Conservation (phyloP, 305 asterid genomes). For the Withania somnifera region DNA sequence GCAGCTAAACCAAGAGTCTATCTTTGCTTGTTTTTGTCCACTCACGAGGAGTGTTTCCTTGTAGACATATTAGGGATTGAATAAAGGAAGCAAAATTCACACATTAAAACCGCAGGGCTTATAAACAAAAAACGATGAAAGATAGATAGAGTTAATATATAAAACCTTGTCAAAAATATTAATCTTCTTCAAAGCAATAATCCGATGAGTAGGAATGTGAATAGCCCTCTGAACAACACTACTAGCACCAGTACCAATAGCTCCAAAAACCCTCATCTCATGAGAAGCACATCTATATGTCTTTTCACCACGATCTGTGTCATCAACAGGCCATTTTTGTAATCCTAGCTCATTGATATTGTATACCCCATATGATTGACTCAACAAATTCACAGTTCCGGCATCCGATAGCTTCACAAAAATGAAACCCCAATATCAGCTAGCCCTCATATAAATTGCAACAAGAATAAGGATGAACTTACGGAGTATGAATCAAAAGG, state of each 20-base stretch:
- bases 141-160: too few species aligned
- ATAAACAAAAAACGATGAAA: not conserved
- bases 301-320: conserved; percentile 55
- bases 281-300: conserved; percentile 84
- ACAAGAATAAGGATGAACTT: not conserved
- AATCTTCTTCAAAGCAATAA: conserved; percentile 92
- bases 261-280: conserved; percentile 88
- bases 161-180: conserved; percentile 97
- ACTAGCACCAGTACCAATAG: conserved; percentile 94
- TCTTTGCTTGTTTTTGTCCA: not conserved
- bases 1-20: not conserved
- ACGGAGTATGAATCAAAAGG: conserved; percentile 79
- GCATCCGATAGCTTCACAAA: conserved; percentile 63
- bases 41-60: not conserved
- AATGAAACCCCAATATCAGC: too few species aligned
- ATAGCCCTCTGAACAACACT: conserved; percentile 97
- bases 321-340: conserved; percentile 62
- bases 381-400: conserved; percentile 80
- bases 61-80: not conserved
- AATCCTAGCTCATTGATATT: conserved; percentile 88
- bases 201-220: conserved; percentile 84
- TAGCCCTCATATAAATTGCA: too few species aligned
- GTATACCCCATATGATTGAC: conserved; percentile 83
- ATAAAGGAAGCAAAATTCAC: not conserved
- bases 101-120: not conserved